Evolutionary conservation across 2,329 filamentous ascomycete species (phyloP), one percentile per base, ranked within the genome.

Genomic region (Emergomyces pasteurianus): DNA sequence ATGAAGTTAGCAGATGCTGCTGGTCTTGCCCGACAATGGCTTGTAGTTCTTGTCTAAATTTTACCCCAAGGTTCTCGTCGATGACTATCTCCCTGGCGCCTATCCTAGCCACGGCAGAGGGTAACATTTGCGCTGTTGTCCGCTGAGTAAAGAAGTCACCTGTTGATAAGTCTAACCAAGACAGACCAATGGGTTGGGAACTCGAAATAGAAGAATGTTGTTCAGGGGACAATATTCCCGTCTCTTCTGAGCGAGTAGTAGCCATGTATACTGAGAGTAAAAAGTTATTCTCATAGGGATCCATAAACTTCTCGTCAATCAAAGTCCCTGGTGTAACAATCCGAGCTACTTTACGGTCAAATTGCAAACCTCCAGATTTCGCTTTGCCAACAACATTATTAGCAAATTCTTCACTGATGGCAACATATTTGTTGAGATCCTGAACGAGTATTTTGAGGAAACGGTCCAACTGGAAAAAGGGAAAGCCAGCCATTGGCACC

Each of bases 291-390:
- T 89, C 86, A 71, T 89, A 92, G 1, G 91, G 90, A 71, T 97
- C 90, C 80, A 99, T 91, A 73, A 97, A 99, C 68, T 91, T 92
- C 75, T 99, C 94, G 73, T 99, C 94, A 66, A 99, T 96, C 59
- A 99, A 79, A 1, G 94, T 99, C 23, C 94, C 94, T 0, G 94
- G 91, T 0, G 94, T 97, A 69, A 99, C 85, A 66, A 99, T 87
- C 61, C 94, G 86, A 21, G 89, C 84, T 16, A 99, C 90, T 66
- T 81, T 86, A 31, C 94, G 87, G 71, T 95, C 88, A 72, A 94
- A 95, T 78, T 92, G 80, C 64, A 92, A 77, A 3, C 90, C 90
- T 16, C 89, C 89, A 23, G 85, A 82, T 70, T 87, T 92, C 65
- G 87, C 77, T 73, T 84, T 90, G 60, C 84, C 84, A 3, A 85